phyloP scores from a whole-genome alignment of 352 stramenopile species.

The Plasmopara viticola region DNA sequence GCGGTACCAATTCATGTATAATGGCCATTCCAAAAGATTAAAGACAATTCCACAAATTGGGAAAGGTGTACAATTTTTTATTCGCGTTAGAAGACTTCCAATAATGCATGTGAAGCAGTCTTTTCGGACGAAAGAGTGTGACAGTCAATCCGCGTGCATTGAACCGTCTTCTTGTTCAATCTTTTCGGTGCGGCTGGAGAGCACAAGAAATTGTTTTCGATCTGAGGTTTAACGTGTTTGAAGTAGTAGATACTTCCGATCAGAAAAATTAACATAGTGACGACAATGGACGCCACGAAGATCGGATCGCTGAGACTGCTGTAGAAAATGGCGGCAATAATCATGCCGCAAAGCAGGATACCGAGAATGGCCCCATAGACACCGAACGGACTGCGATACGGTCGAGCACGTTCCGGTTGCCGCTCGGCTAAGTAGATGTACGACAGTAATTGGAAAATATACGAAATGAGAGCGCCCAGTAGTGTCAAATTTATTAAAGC shows the following conservation, averaged over 20 bases:
- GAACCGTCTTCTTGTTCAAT: no score
- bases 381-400: constrained; percentile 59
- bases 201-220: no score
- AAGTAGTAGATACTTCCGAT: constrained; percentile 17
- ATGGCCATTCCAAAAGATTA: no score
- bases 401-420: constrained; percentile 38
- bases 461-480: constrained; percentile 55
- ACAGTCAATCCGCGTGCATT: no score
- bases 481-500: constrained; percentile 33
- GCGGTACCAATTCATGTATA: no score
- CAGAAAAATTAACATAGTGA: constrained; percentile 35
- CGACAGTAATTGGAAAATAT: constrained; percentile 54
- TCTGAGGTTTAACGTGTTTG: not conserved
- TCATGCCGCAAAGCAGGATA: constrained; percentile 40
- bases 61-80: no score
- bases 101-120: no score
- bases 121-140: no score
- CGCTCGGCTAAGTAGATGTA: constrained; percentile 46
- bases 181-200: no score
- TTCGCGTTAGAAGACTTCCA: no score
- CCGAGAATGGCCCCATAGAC: constrained; percentile 37
- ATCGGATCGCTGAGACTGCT: constrained; percentile 24
- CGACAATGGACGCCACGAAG: constrained; percentile 41
- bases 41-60: no score
- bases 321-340: constrained; percentile 52